Evolutionary conservation across 2,329 filamentous ascomycete species (phyloP).

Genomic region (Dothidotthia symphoricarpi): DNA sequence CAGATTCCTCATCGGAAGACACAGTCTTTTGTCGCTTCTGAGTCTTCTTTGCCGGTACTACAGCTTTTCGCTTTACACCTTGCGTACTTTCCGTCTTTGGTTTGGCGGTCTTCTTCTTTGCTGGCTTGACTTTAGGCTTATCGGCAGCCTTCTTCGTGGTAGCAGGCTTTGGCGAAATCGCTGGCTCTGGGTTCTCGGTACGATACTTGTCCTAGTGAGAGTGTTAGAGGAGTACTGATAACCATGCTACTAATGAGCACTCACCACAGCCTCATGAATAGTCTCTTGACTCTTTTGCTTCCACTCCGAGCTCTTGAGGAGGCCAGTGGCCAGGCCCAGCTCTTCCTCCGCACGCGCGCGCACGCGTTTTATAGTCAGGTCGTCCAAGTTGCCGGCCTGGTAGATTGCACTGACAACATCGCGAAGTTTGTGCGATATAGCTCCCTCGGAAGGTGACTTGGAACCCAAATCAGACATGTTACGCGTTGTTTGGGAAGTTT

Average conservation of each 20-base stretch:
- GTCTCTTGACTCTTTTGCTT: slow-evolving; percentile 50
- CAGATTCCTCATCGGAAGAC: slow-evolving; percentile 33
- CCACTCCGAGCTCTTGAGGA: slow-evolving; percentile 58
- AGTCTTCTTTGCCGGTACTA: slow-evolving; percentile 28
- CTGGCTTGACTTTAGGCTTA: slow-evolving; percentile 24
- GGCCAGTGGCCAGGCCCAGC: slow-evolving; percentile 53
- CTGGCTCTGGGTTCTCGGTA: slow-evolving; percentile 22
- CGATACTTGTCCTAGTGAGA: slow-evolving; percentile 28
- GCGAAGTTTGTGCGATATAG: slow-evolving; percentile 43
- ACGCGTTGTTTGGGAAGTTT: slow-evolving; percentile 11
- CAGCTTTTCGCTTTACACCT: slow-evolving; percentile 35
- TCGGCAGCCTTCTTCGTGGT: slow-evolving; percentile 9
- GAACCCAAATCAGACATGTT: slow-evolving; percentile 36
- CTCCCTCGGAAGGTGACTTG: slow-evolving; percentile 35
- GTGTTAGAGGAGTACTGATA: slow-evolving; percentile 3
- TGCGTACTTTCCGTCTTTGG: slow-evolving; percentile 10
- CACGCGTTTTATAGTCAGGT: slow-evolving; percentile 59
- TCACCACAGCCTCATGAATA: slow-evolving; percentile 33
- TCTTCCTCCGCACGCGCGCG: slow-evolving; percentile 53
- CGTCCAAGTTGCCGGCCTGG: slow-evolving; percentile 46
- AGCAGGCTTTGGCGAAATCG: slow-evolving; percentile 15
- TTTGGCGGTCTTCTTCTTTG: slow-evolving; percentile 22
- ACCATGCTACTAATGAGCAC: slow-evolving; percentile 1
- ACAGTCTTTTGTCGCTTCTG: slow-evolving; percentile 34
- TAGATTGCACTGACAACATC: slow-evolving; percentile 43